Conservation (phyloP, 2,329 filamentous ascomycete genomes). For the Ilyonectria robusta region DNA sequence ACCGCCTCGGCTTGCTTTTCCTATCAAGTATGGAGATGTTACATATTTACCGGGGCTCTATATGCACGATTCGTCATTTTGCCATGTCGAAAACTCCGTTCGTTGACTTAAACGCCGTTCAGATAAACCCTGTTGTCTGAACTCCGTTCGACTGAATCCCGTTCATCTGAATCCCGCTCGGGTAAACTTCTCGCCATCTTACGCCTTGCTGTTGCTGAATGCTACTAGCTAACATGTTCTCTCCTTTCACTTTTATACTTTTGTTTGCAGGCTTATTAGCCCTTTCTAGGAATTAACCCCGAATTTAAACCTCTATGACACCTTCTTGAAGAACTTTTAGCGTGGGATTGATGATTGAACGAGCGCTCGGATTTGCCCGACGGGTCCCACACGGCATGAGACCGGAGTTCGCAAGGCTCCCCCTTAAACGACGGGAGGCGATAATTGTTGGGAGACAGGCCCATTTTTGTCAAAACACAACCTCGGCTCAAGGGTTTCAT, state of each 20-base stretch:
- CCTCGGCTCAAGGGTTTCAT: constrained; percentile 12
- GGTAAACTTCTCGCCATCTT: neutral
- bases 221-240: neutral
- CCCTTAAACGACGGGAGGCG: constrained; percentile 5
- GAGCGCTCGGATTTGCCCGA: neutral
- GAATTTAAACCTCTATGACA: too few relatives aligned
- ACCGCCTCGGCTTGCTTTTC: neutral
- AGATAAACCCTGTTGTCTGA: neutral
- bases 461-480: constrained; percentile 4
- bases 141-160: neutral
- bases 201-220: neutral
- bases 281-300: too few relatives aligned
- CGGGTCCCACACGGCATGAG: constrained; percentile 1
- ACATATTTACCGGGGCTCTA: neutral
- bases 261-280: neutral
- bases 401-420: neutral
- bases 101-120: neutral
- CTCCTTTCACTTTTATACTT: neutral
- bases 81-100: neutral
- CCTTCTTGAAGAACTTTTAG: neutral
- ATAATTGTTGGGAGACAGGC: constrained; percentile 20
- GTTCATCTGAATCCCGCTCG: neutral
- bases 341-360: neutral
- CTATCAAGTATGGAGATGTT: neutral
- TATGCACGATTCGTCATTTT: neutral